Evolutionary conservation across 257 asterid genomes (phyloP).

Genomic region (Anisodus tanguticus): DNA sequence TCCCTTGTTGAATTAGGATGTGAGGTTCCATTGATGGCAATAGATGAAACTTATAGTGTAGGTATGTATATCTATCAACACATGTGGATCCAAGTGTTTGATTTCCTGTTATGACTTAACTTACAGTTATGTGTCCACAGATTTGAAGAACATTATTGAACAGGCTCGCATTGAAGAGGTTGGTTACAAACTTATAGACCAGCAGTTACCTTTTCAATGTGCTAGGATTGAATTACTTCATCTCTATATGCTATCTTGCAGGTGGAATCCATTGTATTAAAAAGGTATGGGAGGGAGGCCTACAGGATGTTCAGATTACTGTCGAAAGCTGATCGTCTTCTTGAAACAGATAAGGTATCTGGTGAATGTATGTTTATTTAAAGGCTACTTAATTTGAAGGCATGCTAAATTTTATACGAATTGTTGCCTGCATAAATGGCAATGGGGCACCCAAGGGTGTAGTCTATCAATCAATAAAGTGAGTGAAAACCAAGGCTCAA

Average conservation of each 20-base stretch:
- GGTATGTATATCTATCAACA: constrained; percentile 53
- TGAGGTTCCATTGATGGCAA: constrained; percentile 45
- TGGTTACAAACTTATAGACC: constrained; percentile 33
- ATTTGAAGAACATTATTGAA: constrained; percentile 70
- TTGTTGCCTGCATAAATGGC: not conserved
- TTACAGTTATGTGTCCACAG: constrained; percentile 52
- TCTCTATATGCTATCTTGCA: constrained; percentile 40
- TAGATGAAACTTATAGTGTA: constrained; percentile 63
- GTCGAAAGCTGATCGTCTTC: constrained; percentile 53
- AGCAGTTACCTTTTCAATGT: not conserved
- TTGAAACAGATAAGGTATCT: constrained; percentile 80
- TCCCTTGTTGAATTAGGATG: constrained; percentile 77
- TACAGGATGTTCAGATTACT: constrained; percentile 82
- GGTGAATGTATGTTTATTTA: constrained; percentile 21
- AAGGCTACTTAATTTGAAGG: not conserved
- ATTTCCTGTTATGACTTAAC: not conserved
- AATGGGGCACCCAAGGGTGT: not conserved
- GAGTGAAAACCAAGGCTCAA: constrained; percentile 1
- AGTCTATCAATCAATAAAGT: not conserved
- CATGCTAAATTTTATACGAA: not conserved
- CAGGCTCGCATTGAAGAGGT: constrained; percentile 87
- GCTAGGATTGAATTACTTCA: constrained; percentile 12
- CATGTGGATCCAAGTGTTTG: constrained; percentile 6
- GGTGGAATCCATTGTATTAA: constrained; percentile 85
- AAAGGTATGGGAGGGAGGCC: constrained; percentile 84